Conservation (phyloP, 257 asterid species). For the Fraxinus cuspidata region DNA sequence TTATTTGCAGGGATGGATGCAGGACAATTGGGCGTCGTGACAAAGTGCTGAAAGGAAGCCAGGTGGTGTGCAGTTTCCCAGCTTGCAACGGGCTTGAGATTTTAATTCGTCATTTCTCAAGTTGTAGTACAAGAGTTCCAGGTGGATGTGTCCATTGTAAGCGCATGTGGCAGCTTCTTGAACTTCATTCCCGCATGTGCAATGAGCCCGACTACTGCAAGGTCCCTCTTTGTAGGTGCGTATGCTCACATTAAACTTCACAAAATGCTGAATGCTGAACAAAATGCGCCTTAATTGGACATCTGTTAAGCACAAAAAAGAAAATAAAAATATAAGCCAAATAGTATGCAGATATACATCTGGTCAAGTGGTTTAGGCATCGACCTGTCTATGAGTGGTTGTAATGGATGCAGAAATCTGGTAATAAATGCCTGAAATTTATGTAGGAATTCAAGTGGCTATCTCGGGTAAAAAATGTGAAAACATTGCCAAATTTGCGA, state of each 20-base stretch:
- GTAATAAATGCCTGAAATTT: not conserved
- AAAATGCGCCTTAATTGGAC: not conserved
- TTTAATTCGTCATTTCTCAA: constrained; percentile 74
- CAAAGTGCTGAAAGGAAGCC: constrained; percentile 63
- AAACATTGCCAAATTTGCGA: not conserved
- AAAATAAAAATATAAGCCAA: not conserved
- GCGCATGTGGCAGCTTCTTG: constrained; percentile 96
- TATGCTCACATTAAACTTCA: not conserved
- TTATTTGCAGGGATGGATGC: constrained; percentile 87
- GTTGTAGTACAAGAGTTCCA: constrained; percentile 70
- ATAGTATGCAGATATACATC: not conserved
- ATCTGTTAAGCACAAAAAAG: not conserved
- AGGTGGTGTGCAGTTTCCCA: constrained; percentile 48
- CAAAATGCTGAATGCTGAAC: not conserved
- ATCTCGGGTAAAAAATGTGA: not conserved
- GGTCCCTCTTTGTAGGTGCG: constrained; percentile 94
- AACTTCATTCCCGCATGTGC: constrained; percentile 85
- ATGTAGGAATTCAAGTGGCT: too few species aligned
- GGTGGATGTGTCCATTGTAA: constrained; percentile 89
- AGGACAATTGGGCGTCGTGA: constrained; percentile 83
- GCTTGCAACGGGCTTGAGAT: constrained; percentile 88
- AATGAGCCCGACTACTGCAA: constrained; percentile 72
- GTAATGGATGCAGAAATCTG: not conserved
- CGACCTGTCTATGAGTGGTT: not conserved
- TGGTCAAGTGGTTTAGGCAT: not conserved